Percentiles rank a stretch among this genome's conserved stretches.
Evolutionary conservation across 768 basidiomycete species (phyloP).

Genomic region (Russula sp.): DNA sequence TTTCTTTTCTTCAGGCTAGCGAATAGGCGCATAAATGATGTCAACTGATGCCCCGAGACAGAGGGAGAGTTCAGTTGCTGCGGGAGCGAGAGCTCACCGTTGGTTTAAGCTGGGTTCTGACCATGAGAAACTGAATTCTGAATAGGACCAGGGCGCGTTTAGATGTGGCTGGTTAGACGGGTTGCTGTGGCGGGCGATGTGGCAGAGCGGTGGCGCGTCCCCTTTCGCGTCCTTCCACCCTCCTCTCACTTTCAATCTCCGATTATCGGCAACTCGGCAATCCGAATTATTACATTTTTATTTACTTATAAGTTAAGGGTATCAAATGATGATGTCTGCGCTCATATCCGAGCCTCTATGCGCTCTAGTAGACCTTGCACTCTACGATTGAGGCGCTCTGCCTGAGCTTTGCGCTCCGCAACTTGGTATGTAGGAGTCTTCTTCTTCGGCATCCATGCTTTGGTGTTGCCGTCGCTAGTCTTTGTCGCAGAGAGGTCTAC

Average conservation of each 20-base stretch:
- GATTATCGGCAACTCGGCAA: conserved; percentile 16
- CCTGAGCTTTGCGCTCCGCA: conserved; percentile 67
- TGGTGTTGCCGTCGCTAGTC: conserved; percentile 43
- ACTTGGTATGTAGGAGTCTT: conserved; percentile 78
- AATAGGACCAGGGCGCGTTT: conserved; percentile 3
- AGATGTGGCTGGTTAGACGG: conserved; percentile 17
- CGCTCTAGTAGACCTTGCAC: conserved; percentile 67
- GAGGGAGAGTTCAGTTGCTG: conserved; percentile 25
- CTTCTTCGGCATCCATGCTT: conserved; percentile 73
- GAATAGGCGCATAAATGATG: conserved; percentile 16
- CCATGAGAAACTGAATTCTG: conserved; percentile 17
- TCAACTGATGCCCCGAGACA: conserved; percentile 9
- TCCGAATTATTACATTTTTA: background rate
- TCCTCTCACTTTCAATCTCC: conserved; percentile 9
- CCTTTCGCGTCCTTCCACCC: background rate
- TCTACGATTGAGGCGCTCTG: conserved; percentile 58
- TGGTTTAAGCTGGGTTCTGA: conserved; percentile 25
- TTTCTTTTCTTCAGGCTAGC: conserved; percentile 37
- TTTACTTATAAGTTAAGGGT: background rate
- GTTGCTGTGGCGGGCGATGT: conserved; percentile 20
- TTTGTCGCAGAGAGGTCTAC: conserved; percentile 72
- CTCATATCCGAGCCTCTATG: conserved; percentile 27
- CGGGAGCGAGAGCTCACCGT: conserved; percentile 30
- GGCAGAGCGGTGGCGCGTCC: conserved; percentile 22
- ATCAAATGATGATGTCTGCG: background rate